Base-by-base conservation (phyloP, 2,329 filamentous ascomycete genomes). In the Periconia sp. region DNA sequence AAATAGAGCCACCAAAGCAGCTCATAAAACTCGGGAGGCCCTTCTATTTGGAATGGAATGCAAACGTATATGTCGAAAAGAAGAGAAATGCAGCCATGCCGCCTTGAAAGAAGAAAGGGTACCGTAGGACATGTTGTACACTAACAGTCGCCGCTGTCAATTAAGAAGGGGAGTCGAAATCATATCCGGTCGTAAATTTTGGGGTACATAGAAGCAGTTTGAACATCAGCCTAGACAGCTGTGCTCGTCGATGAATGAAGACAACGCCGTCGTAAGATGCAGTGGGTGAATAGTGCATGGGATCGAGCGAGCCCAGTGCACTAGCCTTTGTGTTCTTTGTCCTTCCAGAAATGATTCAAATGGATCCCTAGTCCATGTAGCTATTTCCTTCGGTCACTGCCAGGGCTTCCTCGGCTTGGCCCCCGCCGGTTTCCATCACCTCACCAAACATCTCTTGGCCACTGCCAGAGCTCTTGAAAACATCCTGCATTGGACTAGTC, bases 351-450 rank as follows among this genome's bases (percentile, higher is more conserved):
- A 32, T 22, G 24, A 29, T 38, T 28, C 37, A 40, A 16, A 19
- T 29, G 39, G 43, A 47, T 29, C 39, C 37, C 58, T 63, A 68
- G 17, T 67, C 63, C 54, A 65, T 52, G 40, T 66, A 67, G 32
- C 54, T 57, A 45, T 61, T 64, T 24, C 56, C 55, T 45, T 66
- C 67, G 3, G 67, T 69, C 3, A 66, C 57, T 36, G 66, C 66
- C 39, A 70, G 44, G 12, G 67, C 67, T 41, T 70, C 67, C 37
- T 69, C 67, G 6, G 65, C 67, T 39, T 70, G 67, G 25, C 66
- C 63, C 17, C 64, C 65, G 19, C 56, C 63, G 36, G 58, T 57
- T 33, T 68, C 66, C 57, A 68, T 64, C 21, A 63, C 50, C 28
- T 69, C 66, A 18, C 63, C 61, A 39, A 69, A 69, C 58, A 69